Percentiles rank a stretch among this genome's conserved stretches.
Evolutionary conservation across 1,139 yeast genomes (phyloP).

Genomic region (Taphrina betulina): DNA sequence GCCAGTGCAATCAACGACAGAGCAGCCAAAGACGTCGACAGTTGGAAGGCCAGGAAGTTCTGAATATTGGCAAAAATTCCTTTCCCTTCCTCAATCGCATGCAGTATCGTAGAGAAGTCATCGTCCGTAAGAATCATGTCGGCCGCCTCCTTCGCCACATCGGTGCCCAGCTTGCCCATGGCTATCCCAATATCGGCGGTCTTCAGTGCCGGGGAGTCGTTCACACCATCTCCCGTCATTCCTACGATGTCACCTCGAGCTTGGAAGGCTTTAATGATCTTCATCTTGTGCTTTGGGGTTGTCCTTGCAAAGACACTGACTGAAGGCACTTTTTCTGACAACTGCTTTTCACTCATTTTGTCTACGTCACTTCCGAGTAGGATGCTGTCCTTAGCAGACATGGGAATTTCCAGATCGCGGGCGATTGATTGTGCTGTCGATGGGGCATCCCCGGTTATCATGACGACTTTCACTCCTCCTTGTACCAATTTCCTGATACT

Average conservation of each 20-base stretch:
- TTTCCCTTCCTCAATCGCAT: slow-evolving; percentile 94
- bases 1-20: slow-evolving; percentile 82
- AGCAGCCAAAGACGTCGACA: slow-evolving; percentile 94
- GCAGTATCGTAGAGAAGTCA: slow-evolving; percentile 86
- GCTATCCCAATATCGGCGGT: slow-evolving; percentile 96
- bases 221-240: slow-evolving; percentile 99
- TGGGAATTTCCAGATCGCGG: slow-evolving; percentile 85
- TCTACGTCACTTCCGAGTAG: slow-evolving; percentile 83
- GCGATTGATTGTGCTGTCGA: slow-evolving; percentile 92
- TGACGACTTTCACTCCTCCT: slow-evolving; percentile 92
- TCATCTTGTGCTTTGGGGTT: slow-evolving; percentile 91
- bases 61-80: slow-evolving; percentile 94
- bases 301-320: slow-evolving; percentile 95
- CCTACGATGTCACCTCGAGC: slow-evolving; percentile 94
- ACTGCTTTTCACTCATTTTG: slow-evolving; percentile 62
- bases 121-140: slow-evolving; percentile 97
- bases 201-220: slow-evolving; percentile 98
- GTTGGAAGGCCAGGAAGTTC: slow-evolving; percentile 87
- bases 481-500: slow-evolving; percentile 72
- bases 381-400: slow-evolving; percentile 60
- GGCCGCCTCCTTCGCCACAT: slow-evolving; percentile 97
- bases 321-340: slow-evolving; percentile 70
- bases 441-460: slow-evolving; percentile 97
- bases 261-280: slow-evolving; percentile 88
- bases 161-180: slow-evolving; percentile 96